Percentiles rank a stretch among this genome's conserved stretches.
phyloP scores from a whole-genome alignment of 768 basidiomycete genomes.

The Collybiopsis confluens region DNA sequence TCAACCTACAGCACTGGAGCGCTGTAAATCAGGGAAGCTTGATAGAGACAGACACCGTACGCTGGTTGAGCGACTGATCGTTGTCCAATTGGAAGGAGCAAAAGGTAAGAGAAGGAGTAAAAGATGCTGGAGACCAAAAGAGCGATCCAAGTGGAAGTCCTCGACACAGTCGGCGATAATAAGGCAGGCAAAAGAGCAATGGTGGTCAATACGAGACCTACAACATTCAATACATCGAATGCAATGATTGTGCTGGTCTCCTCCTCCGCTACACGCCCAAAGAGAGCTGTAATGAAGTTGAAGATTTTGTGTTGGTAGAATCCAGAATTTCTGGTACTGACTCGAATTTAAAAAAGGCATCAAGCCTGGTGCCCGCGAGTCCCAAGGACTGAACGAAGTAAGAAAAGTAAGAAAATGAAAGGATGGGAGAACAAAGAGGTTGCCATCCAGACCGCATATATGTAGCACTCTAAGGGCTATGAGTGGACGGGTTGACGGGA shows the following conservation, averaged over 20 bases:
- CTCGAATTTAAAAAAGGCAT: too few relatives aligned
- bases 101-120: conserved; percentile 7
- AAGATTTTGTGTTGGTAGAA: too few relatives aligned
- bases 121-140: conserved; percentile 1
- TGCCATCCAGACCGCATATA: too few relatives aligned
- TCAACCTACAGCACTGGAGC: not conserved
- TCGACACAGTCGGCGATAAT: not conserved
- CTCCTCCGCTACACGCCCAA: not conserved
- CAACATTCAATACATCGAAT: not conserved
- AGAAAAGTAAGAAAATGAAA: too few relatives aligned
- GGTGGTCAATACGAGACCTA: not conserved
- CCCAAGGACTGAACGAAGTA: too few relatives aligned
- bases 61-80: not conserved
- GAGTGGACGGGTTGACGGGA: too few relatives aligned
- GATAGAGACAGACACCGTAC: conserved; percentile 1
- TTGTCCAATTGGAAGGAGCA: not conserved
- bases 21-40: not conserved
- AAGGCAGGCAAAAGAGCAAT: not conserved
- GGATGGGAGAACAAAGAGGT: too few relatives aligned
- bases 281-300: not conserved
- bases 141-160: conserved; percentile 1
- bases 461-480: too few relatives aligned
- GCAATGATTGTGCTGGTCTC: not conserved
- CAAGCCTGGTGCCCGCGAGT: too few relatives aligned
- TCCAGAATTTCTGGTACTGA: too few relatives aligned